Base-by-base conservation (phyloP, 352 stramenopile genomes). In the Phytophthora litchii region DNA sequence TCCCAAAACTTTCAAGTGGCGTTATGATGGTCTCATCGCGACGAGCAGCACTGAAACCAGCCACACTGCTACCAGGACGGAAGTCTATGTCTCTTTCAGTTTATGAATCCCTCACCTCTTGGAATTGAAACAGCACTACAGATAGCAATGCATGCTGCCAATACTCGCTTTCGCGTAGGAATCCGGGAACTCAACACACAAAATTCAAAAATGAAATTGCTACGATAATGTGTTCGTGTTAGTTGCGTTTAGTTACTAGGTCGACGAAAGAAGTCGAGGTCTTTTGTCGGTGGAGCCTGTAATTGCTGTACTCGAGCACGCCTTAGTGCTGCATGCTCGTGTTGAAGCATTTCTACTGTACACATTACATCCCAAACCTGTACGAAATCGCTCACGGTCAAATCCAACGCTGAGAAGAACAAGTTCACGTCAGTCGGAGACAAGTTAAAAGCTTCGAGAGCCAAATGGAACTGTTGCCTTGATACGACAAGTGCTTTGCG, bases 381-480 rank as follows among this genome's bases (percentile, higher is more conserved):
- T 4, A 86, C 76, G 25, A 49, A 46, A 54, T 90, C 78, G n/a
- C 64, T 64, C 1, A 90, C 78, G 21, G 60, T 60, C 31, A 83
- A 36, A 44, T 90, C 80, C 16, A 90, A 54, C 36, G 74, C 70
- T 3, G 80, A 86, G 45, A 82, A 90, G 16, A 90, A 54, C 62
- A 75, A 43, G 47, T 90, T 86, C n/a, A 87, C 74, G 43, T 90
- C 80, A 0, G 52, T 53, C 12, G 69, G 16, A 11, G 61, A 37
- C 16, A 86, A 57, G 16, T 62, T 73, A 48, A 90, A 86, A 21
- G 78, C 48, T 60, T 88, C 78, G 12, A 88, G 60, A 2, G 80
- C 78, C 8, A 86, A 66, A 40, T 88, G 78, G 43, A 85, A 76
- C 45, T 88, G 78, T 25, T 87, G 69, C 2, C 80, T 66, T 12